Evolutionary conservation across 2,329 filamentous ascomycete genomes (phyloP).

Genomic region (Fusarium sp.): DNA sequence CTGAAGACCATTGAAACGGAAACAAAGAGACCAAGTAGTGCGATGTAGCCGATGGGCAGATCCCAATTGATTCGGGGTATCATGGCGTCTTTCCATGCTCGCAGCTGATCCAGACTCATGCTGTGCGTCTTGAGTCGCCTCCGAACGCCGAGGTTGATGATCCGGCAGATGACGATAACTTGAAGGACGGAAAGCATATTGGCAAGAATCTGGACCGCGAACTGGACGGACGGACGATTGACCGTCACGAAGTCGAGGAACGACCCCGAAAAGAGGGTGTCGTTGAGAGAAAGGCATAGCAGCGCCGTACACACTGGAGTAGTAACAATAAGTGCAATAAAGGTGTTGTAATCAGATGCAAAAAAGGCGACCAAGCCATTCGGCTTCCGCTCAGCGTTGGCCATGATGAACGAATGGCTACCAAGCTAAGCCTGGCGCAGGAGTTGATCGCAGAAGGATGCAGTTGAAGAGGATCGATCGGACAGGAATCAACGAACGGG

Average conservation of each 20-base stretch:
- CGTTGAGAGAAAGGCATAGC: constrained; percentile 10
- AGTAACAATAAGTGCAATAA: constrained; percentile 16
- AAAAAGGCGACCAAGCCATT: constrained; percentile 15
- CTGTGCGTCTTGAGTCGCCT: constrained; percentile 15
- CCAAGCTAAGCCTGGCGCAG: constrained; percentile 2
- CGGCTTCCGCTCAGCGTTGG: not conserved
- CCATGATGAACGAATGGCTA: constrained; percentile 1
- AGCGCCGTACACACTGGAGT: constrained; percentile 10
- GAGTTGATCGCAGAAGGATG: not conserved
- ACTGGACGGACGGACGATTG: constrained; percentile 5
- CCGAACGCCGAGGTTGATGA: constrained; percentile 19
- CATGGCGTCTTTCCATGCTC: constrained; percentile 23
- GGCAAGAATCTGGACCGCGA: constrained; percentile 12
- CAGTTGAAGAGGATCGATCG: not conserved
- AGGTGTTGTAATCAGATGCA: constrained; percentile 16
- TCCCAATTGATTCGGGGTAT: constrained; percentile 24
- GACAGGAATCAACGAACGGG: not conserved
- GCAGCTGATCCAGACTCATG: constrained; percentile 20
- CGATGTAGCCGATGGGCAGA: constrained; percentile 2
- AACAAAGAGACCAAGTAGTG: constrained; percentile 1
- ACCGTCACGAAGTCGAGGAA: constrained; percentile 2
- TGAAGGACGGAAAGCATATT: constrained; percentile 11
- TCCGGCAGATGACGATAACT: not conserved
- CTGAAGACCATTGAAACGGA: constrained; percentile 22
- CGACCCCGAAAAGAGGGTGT: constrained; percentile 8